These are phyloP conservation scores for Barnettozyma sp. DNA, from an alignment of 805 yeast species.

Conservation along the genomic window DNA sequence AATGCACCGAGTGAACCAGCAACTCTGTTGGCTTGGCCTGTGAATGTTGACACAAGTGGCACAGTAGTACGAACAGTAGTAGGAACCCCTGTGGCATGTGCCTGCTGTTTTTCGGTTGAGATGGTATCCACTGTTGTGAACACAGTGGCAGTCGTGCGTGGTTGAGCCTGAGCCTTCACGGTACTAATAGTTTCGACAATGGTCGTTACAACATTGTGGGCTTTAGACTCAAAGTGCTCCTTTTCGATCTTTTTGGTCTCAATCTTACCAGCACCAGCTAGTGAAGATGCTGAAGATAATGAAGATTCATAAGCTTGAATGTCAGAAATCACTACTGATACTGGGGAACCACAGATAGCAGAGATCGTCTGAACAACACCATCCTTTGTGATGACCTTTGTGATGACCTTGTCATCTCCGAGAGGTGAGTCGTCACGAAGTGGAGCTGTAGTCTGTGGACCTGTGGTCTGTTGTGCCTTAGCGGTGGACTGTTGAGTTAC, in stretches of 20 bases:
- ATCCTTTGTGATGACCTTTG: constrained; percentile 5
- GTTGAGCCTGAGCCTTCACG: constrained; percentile 3
- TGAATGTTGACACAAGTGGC: constrained; percentile 11
- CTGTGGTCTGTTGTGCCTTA: constrained; percentile 5
- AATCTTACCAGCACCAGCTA: constrained; percentile 12
- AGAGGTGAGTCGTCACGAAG: constrained; percentile 13
- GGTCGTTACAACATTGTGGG: no score
- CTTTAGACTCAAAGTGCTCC: no score
- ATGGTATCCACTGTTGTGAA: no score
- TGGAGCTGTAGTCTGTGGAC: constrained; percentile 13
- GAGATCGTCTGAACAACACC: constrained; percentile 5
- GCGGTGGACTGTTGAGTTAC: constrained; percentile 8
- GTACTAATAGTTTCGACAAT: no score
- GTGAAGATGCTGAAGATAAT: background rate
- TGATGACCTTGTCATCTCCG: constrained; percentile 7
- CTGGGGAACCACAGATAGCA: constrained; percentile 8
- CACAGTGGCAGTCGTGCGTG: constrained; percentile 1
- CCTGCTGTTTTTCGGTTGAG: no score
- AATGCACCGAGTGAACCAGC: constrained; percentile 91
- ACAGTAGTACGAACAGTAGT: no score
- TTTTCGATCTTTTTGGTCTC: constrained; percentile 25
- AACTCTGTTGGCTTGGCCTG: constrained; percentile 57
- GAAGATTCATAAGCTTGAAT: constrained; percentile 9
- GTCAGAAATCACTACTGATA: constrained; percentile 2
- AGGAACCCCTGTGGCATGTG: no score